A percentile compares a stretch with the other conserved stretches of the same genome.
phyloP scores from a whole-genome alignment of 1,284 basidiomycete species.

The Sporisorium sorghi region DNA sequence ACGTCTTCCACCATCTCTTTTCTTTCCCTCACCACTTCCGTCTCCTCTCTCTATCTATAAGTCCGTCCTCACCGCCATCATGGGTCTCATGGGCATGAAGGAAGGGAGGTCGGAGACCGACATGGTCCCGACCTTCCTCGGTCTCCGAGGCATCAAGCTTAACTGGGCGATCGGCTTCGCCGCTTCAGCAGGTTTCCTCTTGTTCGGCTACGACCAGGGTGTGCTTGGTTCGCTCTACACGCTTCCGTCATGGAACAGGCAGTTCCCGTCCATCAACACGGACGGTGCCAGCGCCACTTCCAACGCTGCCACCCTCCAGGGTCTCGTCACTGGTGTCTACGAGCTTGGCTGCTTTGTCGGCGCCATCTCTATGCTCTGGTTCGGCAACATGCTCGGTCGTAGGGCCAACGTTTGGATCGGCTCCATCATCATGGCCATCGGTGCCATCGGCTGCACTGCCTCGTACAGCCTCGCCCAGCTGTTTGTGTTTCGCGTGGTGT shows the following conservation, averaged over 20 bases:
- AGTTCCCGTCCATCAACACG: slow-evolving; percentile 62
- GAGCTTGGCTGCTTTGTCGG: slow-evolving; percentile 66
- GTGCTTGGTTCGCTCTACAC: slow-evolving; percentile 66
- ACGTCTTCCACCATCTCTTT: not conserved
- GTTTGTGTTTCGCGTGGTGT: slow-evolving; percentile 64
- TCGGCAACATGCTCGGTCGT: slow-evolving; percentile 64
- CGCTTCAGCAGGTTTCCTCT: slow-evolving; percentile 65
- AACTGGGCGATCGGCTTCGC: slow-evolving; percentile 62
- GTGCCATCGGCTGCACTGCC: slow-evolving; percentile 57
- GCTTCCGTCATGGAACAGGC: slow-evolving; percentile 53
- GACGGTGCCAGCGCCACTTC: slow-evolving; percentile 29
- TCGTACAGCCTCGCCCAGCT: slow-evolving; percentile 57
- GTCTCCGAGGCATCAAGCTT: slow-evolving; percentile 53
- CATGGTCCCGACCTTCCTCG: slow-evolving; percentile 56
- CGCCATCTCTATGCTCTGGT: slow-evolving; percentile 62
- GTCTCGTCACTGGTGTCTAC: slow-evolving; percentile 65
- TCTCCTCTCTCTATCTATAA: not conserved
- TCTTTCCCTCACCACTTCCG: not conserved
- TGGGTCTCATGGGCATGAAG: slow-evolving; percentile 39
- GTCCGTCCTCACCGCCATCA: slow-evolving; percentile 11
- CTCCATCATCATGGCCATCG: slow-evolving; percentile 59
- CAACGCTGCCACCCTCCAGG: slow-evolving; percentile 55
- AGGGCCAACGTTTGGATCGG: slow-evolving; percentile 66
- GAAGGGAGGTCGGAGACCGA: slow-evolving; percentile 44
- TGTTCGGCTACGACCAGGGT: slow-evolving; percentile 68